Evolutionary conservation across 257 asterid genomes (phyloP), one percentile per base, ranked within the genome.

Genomic region (Coffea canephora): DNA sequence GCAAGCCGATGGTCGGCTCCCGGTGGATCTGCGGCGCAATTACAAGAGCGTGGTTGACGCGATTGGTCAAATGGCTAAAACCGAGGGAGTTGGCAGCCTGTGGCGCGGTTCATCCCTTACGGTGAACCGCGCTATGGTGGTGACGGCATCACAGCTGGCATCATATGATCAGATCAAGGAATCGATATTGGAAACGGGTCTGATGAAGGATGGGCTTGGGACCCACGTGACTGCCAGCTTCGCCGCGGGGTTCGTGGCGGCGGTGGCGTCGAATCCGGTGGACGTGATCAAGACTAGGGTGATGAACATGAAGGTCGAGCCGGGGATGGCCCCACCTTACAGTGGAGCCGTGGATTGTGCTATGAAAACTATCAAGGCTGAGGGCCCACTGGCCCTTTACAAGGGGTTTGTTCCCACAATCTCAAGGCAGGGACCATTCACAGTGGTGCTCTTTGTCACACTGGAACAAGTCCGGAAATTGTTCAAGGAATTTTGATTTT

Each of bases 1-100:
- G 98, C 98, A 94, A 74, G 98, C 98, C 15, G 98, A 94, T 74
- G 97, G 98, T 2, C 90, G 98, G 1, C 97, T 94, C 74, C 98
- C 98, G 0, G 19, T 69, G 49, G 87, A 87, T 0, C 90, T 92
- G 85, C 90, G 97, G 16, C 92, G 97, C 45, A 94, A 94, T 74
- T 94, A 94, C 81, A 89, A 87, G 80, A 91, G 97, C 92, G 98
- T 92, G 3, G 85, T 92, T 7, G 97, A 94, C 84, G 98, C 98
- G 3, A 94, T 94, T 4, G 77, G 88, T 0, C 94, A 88, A 49
- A 94, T 94, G 98, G n/a, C 82, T 4, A 89, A 87, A 45, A 84
- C 76, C 81, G 98, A 94, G 55, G 98, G 98, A 1, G 64, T 94
- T 1, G 50, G 87, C 3, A 94, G 98, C 89, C 87, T 94, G 71